Percentiles rank a stretch among this genome's conserved stretches.
phyloP scores from a whole-genome alignment of 306 rosid species.

The Medicago ruthenica region DNA sequence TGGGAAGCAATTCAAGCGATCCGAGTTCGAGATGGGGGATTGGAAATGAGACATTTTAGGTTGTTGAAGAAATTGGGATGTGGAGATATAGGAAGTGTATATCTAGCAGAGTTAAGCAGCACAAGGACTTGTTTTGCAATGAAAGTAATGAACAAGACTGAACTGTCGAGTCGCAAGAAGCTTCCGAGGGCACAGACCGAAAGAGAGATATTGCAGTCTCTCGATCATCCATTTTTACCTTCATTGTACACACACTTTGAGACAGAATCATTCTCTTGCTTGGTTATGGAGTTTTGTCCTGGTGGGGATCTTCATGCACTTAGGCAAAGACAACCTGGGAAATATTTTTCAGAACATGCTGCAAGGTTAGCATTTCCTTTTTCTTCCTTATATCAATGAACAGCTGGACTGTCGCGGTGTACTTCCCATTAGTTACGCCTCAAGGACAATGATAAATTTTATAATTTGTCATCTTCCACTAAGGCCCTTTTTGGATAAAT shows the following conservation, averaged over 20 bases:
- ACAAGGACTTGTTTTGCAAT: slow-evolving; percentile 89
- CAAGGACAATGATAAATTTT: not conserved
- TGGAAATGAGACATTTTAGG: slow-evolving; percentile 84
- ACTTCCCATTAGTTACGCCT: not conserved
- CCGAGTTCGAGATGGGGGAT: slow-evolving; percentile 66
- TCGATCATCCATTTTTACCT: slow-evolving; percentile 98
- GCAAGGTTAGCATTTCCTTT: slow-evolving; percentile 74
- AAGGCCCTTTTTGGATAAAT: not conserved
- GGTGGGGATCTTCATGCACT: slow-evolving; percentile 95
- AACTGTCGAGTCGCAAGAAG: slow-evolving; percentile 80
- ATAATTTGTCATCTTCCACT: not conserved
- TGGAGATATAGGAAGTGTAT: slow-evolving; percentile 93
- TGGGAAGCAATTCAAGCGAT: slow-evolving; percentile 94
- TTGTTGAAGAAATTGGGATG: slow-evolving; percentile 79
- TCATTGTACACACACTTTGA: slow-evolving; percentile 86
- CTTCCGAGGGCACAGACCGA: slow-evolving; percentile 91
- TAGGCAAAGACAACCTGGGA: slow-evolving; percentile 89
- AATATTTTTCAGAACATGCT: slow-evolving; percentile 84
- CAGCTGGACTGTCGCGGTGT: not conserved
- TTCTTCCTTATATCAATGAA: not conserved
- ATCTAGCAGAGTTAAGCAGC: slow-evolving; percentile 81
- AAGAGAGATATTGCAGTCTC: slow-evolving; percentile 89
- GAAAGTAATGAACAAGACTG: slow-evolving; percentile 92
- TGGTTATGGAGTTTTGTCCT: slow-evolving; percentile 96
- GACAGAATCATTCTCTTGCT: slow-evolving; percentile 80